Evolutionary conservation across 768 basidiomycete species (phyloP).

Genomic region (Rhodocollybia butyracea): DNA sequence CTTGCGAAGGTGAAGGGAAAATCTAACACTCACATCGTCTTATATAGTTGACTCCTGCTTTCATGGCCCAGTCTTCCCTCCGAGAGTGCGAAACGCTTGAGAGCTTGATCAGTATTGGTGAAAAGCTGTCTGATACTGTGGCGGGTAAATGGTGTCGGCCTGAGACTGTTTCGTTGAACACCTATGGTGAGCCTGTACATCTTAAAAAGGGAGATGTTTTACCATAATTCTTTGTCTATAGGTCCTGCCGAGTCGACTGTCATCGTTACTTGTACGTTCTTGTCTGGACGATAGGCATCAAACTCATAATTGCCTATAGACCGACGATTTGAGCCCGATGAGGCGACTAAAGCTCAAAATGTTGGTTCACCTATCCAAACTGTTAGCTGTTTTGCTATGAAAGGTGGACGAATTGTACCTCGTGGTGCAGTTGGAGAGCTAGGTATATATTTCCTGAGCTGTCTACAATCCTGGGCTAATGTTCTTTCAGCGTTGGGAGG

Average conservation of each 20-base stretch:
- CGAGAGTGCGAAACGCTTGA: not conserved
- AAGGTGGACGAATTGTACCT: constrained; percentile 1
- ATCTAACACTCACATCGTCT: constrained; percentile 1
- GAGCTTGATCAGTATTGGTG: constrained; percentile 10
- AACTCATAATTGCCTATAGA: not conserved
- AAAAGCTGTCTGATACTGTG: constrained; percentile 6
- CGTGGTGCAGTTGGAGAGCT: constrained; percentile 8
- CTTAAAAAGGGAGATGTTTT: not conserved
- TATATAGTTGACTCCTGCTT: constrained; percentile 8
- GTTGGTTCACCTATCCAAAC: constrained; percentile 7
- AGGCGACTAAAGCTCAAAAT: constrained; percentile 8
- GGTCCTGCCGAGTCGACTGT: constrained; percentile 8
- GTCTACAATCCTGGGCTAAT: not conserved
- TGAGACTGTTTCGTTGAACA: constrained; percentile 5
- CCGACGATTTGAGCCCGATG: constrained; percentile 1
- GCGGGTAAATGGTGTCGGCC: constrained; percentile 6
- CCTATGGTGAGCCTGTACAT: not conserved
- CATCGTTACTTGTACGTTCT: constrained; percentile 3
- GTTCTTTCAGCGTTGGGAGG: constrained; percentile 14
- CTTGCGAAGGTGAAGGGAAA: too few relatives aligned
- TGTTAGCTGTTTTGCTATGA: constrained; percentile 7
- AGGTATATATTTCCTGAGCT: not conserved
- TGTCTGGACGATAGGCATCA: not conserved
- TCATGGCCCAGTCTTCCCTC: constrained; percentile 7
- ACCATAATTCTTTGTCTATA: not conserved